phyloP scores from a whole-genome alignment of 2,329 filamentous ascomycete species.

The Sporothrix inflata region DNA sequence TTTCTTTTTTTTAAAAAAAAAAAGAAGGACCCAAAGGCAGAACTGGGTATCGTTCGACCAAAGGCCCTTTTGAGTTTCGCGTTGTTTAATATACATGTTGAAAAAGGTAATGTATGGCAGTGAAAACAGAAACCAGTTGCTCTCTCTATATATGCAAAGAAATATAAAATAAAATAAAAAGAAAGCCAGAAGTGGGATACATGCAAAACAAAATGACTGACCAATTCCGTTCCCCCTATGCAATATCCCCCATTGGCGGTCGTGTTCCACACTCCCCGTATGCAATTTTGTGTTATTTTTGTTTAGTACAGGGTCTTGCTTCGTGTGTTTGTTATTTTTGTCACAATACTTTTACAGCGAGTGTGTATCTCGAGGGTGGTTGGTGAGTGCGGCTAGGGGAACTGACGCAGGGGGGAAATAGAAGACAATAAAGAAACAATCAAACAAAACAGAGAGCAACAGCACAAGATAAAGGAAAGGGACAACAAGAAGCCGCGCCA shows the following conservation, averaged over 20 bases:
- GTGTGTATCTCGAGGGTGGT: constrained; percentile 4
- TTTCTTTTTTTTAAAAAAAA: background rate
- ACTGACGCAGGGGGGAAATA: constrained; percentile 1
- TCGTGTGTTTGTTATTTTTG: constrained; percentile 3
- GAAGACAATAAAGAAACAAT: background rate
- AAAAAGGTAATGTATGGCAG: background rate
- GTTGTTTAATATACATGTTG: background rate
- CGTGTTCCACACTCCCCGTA: background rate
- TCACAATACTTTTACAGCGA: constrained; percentile 25
- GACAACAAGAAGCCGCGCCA: background rate
- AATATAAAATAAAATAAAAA: background rate
- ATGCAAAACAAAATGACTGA: background rate
- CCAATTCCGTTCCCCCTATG: background rate
- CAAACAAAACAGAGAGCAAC: constrained; percentile 9
- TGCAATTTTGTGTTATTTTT: constrained; percentile 1
- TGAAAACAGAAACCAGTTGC: background rate
- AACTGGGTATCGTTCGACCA: background rate
- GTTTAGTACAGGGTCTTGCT: background rate
- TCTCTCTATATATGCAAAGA: constrained; percentile 10
- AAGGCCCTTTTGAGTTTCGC: background rate
- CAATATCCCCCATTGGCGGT: background rate
- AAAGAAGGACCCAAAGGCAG: background rate
- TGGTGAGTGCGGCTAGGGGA: background rate
- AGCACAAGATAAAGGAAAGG: background rate
- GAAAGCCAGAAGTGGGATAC: background rate